These are phyloP conservation scores for Ganoderma lucidum DNA, from an alignment of 1,284 basidiomycete species.

Conservation along the genomic window DNA sequence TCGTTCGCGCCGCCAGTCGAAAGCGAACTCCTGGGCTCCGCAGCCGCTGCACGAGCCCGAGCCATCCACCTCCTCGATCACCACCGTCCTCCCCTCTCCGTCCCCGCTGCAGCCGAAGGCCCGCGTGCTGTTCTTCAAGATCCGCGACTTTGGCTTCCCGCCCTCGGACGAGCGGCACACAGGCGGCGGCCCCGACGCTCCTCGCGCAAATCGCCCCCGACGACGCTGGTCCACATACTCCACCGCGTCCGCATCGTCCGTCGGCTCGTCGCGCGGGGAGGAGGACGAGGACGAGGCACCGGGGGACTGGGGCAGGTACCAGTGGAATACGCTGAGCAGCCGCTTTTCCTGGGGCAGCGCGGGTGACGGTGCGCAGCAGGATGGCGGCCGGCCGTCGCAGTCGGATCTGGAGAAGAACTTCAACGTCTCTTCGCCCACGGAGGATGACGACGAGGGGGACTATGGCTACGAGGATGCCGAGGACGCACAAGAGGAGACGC, in stretches of 20 bases:
- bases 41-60: conserved; percentile 32
- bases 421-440: conserved; percentile 40
- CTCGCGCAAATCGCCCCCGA: conserved; percentile 55
- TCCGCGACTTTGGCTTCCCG: conserved; percentile 71
- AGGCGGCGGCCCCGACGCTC: conserved; percentile 61
- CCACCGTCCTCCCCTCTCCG: conserved; percentile 26
- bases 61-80: conserved; percentile 36
- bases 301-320: conserved; percentile 52
- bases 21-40: conserved; percentile 32
- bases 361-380: conserved; percentile 17
- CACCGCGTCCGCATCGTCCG: conserved; percentile 39
- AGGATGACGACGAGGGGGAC: conserved; percentile 37
- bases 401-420: conserved; percentile 61
- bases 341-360: conserved; percentile 37
- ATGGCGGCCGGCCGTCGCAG: conserved; percentile 43
- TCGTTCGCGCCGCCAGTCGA: conserved; percentile 40
- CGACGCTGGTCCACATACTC: conserved; percentile 45
- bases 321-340: conserved; percentile 51
- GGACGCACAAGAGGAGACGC: conserved; percentile 41
- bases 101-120: conserved; percentile 30
- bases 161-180: conserved; percentile 59
- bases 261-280: conserved; percentile 31
- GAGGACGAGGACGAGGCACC: conserved; percentile 37
- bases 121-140: conserved; percentile 50
- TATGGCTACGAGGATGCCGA: conserved; percentile 32